A percentile compares a stretch with the other conserved stretches of the same genome.
Conservation (phyloP, 257 asterid genomes). For the Solanum lycopersicoides region DNA sequence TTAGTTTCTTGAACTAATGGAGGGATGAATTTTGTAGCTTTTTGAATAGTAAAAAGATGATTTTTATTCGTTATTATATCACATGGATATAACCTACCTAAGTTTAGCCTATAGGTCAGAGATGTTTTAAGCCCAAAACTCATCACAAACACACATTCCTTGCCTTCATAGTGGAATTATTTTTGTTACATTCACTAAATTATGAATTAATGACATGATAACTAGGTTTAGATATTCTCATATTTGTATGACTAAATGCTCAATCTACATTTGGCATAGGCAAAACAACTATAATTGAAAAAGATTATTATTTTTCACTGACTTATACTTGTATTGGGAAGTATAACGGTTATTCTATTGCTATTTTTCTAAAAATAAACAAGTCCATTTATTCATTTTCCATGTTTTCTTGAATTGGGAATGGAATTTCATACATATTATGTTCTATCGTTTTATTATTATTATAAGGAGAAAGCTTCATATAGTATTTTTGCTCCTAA, state of each 20-base stretch:
- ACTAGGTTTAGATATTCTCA: no score
- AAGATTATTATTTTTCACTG: no score
- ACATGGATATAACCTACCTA: not conserved
- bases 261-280: no score
- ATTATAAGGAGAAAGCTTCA: no score
- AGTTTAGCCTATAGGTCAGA: not conserved
- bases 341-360: no score
- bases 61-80: not conserved
- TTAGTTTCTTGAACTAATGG: not conserved
- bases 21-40: not conserved
- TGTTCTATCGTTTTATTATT: no score
- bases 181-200: no score
- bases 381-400: not conserved
- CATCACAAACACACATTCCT: not conserved
- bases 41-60: not conserved
- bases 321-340: no score
- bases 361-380: not conserved
- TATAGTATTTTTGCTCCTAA: not conserved
- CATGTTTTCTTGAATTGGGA: not conserved
- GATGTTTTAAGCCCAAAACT: not conserved
- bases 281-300: no score
- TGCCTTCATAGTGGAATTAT: not conserved
- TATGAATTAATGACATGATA: no score
- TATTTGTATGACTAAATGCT: no score
- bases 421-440: not conserved